Base-by-base conservation (phyloP, 2,329 filamentous ascomycete species). In the Aspergillus calidoustus region DNA sequence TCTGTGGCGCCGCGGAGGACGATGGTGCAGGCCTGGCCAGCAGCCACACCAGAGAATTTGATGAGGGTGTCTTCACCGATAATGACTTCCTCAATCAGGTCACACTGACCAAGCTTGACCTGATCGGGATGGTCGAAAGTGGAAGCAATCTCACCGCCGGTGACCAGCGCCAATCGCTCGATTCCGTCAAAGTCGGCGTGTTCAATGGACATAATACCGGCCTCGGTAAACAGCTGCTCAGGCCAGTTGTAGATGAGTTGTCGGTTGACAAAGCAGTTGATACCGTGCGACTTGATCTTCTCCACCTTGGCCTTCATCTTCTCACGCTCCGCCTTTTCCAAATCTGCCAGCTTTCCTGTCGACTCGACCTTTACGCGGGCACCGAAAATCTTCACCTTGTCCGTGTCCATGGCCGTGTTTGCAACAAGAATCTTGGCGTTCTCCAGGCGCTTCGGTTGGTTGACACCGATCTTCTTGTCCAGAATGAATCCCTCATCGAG, bases 241-340 rank as follows among this genome's bases (percentile, higher is more conserved):
- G 95, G 95, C 95, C 95, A 99, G 85, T 99, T 99, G 86, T 99
- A 99, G 82, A 99, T 99, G 66, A 99, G 88, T 79, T 99, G 95
- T 71, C 95, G 86, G 86, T 99, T 99, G 80, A 99, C 97, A 80
- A 99, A 99, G 85, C 95, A 98, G 86, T 99, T 99, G 82, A 99
- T 97, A 62, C 95, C 95, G 75, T 99, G 95, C 51, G 92, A 87
- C 87, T 98, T 99, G 83, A 99, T 99, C 80, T 92, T 94, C 66
- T 99, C 95, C 50, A 99, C 95, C 86, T 99, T 99, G 68, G 91
- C 91, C 85, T 93, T 96, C 95, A 99, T 99, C 89, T 98, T 98
- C 73, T 99, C 95, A 73, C 92, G 91, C 83, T 98, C 95, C 6
- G 95, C 95, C 86, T 96, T 97, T 80, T 99, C 95, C 58, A 99